Evolutionary conservation across 2,329 filamentous ascomycete genomes (phyloP), one percentile per base, ranked within the genome.

Genomic region (Dothideomycetidae sp.): DNA sequence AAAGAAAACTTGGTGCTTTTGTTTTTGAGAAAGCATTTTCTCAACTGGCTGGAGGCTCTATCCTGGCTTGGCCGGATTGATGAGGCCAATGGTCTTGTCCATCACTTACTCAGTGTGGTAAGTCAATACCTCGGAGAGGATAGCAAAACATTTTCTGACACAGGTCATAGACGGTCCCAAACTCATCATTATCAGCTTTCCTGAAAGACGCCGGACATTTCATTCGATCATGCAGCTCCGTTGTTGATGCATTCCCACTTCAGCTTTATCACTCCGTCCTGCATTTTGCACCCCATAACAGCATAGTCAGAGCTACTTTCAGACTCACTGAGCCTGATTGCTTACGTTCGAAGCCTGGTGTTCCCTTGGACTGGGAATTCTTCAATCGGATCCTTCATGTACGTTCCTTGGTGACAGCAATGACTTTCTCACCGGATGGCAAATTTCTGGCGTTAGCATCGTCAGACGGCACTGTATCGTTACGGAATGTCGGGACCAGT

Each of bases 41-140:
- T 33, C 10, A 12, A 33, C 18, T 33, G 31, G 31, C 31, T 33
- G 14, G 31, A 33, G 18, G 31, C 21, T 7, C 21, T 26, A 26
- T 7, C 7, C 21, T 26, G 21, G 21, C 21, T 26, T n/a, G 21
- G 21, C 21, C 21, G 21, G n/a, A 7, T 26, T n/a, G 7, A 7
- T 7, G n/a, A 7, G 7, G 21, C 21, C 7, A n/a, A 7, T n/a
- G 21, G 21, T n/a, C n/a, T 7, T 26, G n/a, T 26, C 7, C 7
- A 7, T n/a, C 21, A 26, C 7, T n/a, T 26, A 26, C 21, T n/a
- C n/a, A n/a, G n/a, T n/a, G n/a, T n/a, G 21, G 7, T 26, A 7
- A 26, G 7, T 7, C n/a, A n/a, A 7, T n/a, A 26, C 7, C 21
- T n/a, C 21, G 21, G 21, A 26, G n/a, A 26, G n/a, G 21, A n/a